Evolutionary conservation across 805 yeast genomes (phyloP).

Genomic region (Saccharomycopsis synnaedendra): DNA sequence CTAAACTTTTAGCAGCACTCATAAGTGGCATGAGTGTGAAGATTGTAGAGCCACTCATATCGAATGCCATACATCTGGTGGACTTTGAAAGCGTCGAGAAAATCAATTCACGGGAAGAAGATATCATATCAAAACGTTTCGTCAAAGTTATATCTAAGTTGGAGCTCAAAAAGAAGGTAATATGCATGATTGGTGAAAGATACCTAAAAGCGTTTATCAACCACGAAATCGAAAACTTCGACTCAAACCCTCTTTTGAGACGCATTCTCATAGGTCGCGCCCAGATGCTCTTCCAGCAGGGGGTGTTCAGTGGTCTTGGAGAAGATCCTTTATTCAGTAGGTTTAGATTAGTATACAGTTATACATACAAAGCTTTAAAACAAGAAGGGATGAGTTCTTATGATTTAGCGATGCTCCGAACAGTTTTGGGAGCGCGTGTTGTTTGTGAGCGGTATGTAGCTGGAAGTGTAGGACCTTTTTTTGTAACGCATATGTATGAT

Average conservation of each 20-base stretch:
- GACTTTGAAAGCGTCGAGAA: slow-evolving; percentile 3
- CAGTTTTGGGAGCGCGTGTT: slow-evolving; percentile 9
- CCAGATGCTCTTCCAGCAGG: slow-evolving; percentile 10
- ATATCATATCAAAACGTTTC: slow-evolving; percentile 1
- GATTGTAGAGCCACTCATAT: slow-evolving; percentile 11
- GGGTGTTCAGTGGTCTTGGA: slow-evolving; percentile 5
- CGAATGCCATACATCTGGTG: slow-evolving; percentile 3
- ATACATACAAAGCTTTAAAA: not conserved
- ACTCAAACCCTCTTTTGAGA: not conserved
- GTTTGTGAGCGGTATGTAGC: slow-evolving; percentile 11
- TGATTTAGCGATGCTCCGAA: slow-evolving; percentile 6
- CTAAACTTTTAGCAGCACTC: slow-evolving; percentile 11
- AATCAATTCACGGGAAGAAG: slow-evolving; percentile 1
- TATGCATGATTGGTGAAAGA: slow-evolving; percentile 9
- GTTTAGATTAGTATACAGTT: slow-evolving; percentile 3
- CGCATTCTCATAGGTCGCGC: slow-evolving; percentile 8
- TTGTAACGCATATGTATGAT: slow-evolving; percentile 13
- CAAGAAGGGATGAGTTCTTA: not conserved
- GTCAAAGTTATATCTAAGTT: not conserved
- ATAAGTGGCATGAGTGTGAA: slow-evolving; percentile 2
- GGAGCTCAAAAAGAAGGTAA: not conserved
- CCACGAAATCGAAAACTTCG: not conserved
- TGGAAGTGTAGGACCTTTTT: slow-evolving; percentile 11
- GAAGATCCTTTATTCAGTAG: not conserved
- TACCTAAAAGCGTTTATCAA: slow-evolving; percentile 3